Conservation (phyloP, 75 land plant species). For the Picea glauca region DNA sequence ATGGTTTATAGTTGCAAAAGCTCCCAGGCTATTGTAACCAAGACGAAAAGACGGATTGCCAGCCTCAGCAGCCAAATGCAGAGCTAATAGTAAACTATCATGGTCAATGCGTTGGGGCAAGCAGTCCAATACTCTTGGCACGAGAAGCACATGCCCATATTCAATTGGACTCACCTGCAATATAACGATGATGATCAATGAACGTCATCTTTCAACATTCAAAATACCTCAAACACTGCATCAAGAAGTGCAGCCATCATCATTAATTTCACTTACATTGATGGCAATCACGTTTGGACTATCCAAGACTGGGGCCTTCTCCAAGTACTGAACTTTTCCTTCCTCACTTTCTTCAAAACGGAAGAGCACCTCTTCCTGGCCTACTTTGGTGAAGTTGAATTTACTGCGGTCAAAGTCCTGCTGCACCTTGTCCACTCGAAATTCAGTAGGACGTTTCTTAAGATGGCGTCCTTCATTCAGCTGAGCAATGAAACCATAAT, state of each 20-base stretch:
- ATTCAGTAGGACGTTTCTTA: slow-evolving; percentile 94
- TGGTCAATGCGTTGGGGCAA: slow-evolving; percentile 80
- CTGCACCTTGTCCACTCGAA: slow-evolving; percentile 86
- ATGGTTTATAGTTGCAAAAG: slow-evolving; percentile 98
- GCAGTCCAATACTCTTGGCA: slow-evolving; percentile 74
- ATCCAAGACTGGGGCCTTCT: slow-evolving; percentile 40
- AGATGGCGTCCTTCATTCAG: slow-evolving; percentile 95
- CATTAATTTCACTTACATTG: slow-evolving; percentile 49
- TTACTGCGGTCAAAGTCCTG: slow-evolving; percentile 87
- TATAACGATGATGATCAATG: neutral
- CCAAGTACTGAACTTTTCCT: slow-evolving; percentile 21
- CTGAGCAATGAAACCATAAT: slow-evolving; percentile 88
- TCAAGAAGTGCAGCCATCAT: too few relatives aligned
- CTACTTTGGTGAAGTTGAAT: slow-evolving; percentile 97
- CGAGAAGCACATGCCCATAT: slow-evolving; percentile 93
- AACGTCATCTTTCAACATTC: neutral
- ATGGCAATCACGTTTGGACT: slow-evolving; percentile 83
- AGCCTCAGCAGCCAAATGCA: slow-evolving; percentile 81
- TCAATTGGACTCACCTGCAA: slow-evolving; percentile 96
- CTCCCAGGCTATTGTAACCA: slow-evolving; percentile 97
- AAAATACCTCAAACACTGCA: neutral
- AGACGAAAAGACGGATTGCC: slow-evolving; percentile 71
- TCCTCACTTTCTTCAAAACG: slow-evolving; percentile 62
- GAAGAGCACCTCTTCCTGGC: slow-evolving; percentile 92
- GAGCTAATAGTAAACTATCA: slow-evolving; percentile 77